A percentile compares a stretch with the other conserved stretches of the same genome.
These are phyloP conservation scores for Syzygium grande DNA, from an alignment of 345 rosid genomes.

Conservation along the genomic window DNA sequence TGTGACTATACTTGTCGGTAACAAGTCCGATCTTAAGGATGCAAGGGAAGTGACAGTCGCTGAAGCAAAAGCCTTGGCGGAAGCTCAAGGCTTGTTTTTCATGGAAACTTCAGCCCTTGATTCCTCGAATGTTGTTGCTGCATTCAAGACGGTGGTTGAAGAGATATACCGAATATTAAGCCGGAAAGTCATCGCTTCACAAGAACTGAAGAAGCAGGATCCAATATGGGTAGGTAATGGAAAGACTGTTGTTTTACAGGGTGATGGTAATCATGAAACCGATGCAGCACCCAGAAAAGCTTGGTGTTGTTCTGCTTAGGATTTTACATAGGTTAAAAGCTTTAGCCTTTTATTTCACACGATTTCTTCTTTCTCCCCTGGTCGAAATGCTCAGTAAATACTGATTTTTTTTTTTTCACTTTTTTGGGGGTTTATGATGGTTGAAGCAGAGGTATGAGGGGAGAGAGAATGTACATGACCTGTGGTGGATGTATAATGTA, in stretches of 20 bases:
- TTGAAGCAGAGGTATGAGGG: background rate
- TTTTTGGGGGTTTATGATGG: background rate
- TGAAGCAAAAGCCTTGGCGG: constrained; percentile 85
- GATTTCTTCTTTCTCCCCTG: background rate
- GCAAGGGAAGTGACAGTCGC: constrained; percentile 81
- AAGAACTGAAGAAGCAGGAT: constrained; percentile 60
- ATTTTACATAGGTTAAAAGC: background rate
- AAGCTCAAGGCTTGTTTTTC: constrained; percentile 85
- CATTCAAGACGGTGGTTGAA: constrained; percentile 87
- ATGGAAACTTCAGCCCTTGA: constrained; percentile 96
- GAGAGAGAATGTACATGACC: background rate
- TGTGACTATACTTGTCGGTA: constrained; percentile 84
- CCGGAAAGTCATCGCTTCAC: constrained; percentile 81
- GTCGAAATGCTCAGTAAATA: background rate
- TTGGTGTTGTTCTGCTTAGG: constrained; percentile 58
- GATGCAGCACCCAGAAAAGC: constrained; percentile 28
- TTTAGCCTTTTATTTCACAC: background rate
- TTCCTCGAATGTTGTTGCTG: constrained; percentile 82
- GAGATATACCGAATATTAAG: constrained; percentile 89
- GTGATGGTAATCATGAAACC: constrained; percentile 7
- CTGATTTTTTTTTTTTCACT: background rate
- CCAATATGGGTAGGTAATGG: constrained; percentile 52
- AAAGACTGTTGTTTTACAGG: constrained; percentile 61
- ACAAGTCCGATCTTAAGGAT: constrained; percentile 88
- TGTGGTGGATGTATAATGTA: background rate